Evolutionary conservation across 495 filamentous ascomycete genomes (phyloP), one percentile per base, ranked within the genome.

Genomic region (Trichoderma orchidacearum): DNA sequence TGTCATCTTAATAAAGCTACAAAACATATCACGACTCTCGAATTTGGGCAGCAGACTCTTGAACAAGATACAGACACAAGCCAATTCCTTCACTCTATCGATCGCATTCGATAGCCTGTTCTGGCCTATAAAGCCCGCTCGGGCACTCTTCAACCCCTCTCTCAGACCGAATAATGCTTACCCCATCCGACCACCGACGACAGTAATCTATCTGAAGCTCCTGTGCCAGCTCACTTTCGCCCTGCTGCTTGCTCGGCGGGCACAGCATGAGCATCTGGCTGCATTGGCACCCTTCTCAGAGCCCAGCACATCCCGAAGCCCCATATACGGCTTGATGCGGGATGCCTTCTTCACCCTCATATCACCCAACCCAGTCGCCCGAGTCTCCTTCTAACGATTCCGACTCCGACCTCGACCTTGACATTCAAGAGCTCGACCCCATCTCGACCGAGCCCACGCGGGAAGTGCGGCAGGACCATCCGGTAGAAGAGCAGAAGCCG

Each of bases 401-500:
- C 52, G 79, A 85, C 59, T 82, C 81, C 53, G 86, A 88, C 62
- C 75, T 87, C 55, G 85, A 90, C 59, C 72, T 89, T 52, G 84
- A 90, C 58, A 77, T 76, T 51, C 66, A 89, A 62, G 87, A 90
- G 75, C 79, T 90, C 34, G 85, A 87, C 60, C 85, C 83, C 15
- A 68, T 67, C 25, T 68, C 75, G 18, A 68, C 72, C 25, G 72
- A 31, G 28, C 55, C 41, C 23, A 31, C 55, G 8, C 29, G 41
- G 3, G 41, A 45, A 17, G 3, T 45, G 23, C 28, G 18, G 29
- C 55, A 77, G 48, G 68, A 75, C 30, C 32, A 34, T 4, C 41
- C 35, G 21, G 62, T 56, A 59, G 57, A 60, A 62, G 70, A 69
- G 60, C 71, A 73, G 68, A 71, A 59, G 70, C 72, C 75, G 30